These are phyloP conservation scores for Trametes villosa DNA, from an alignment of 768 basidiomycete species.

Conservation along the genomic window DNA sequence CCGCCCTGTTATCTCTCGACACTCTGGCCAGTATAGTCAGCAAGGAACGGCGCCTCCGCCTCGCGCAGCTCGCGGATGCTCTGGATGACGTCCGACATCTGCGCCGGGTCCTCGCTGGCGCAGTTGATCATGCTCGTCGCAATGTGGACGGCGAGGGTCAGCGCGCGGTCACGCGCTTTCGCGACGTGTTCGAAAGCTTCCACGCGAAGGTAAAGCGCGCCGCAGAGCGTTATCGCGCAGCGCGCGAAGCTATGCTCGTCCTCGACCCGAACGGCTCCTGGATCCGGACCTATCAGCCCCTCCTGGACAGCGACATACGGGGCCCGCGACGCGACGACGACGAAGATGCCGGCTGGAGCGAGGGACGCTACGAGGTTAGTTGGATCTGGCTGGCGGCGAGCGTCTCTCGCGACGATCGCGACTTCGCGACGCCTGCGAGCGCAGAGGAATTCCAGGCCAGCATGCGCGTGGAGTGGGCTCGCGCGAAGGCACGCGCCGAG, in stretches of 20 bases:
- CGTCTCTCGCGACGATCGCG: background rate
- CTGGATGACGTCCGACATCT: too few species aligned
- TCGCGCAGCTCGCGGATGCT: too few species aligned
- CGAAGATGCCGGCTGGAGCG: background rate
- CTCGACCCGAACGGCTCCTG: background rate
- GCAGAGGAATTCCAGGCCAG: constrained; percentile 1
- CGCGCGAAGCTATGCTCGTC: background rate
- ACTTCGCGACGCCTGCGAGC: background rate
- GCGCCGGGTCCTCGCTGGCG: background rate
- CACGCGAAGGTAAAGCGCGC: background rate
- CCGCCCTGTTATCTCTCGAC: too few species aligned
- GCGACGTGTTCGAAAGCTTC: background rate
- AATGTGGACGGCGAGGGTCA: constrained; percentile 16
- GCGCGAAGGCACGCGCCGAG: constrained; percentile 34
- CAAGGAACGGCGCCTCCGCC: too few species aligned
- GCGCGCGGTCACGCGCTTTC: background rate
- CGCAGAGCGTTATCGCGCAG: background rate
- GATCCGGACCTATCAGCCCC: background rate
- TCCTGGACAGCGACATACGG: background rate
- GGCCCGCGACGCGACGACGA: background rate
- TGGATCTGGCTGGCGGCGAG: constrained; percentile 22
- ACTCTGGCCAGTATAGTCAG: too few species aligned
- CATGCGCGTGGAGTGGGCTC: constrained; percentile 24
- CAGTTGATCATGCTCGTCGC: constrained; percentile 2
- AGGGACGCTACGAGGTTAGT: constrained; percentile 15